Evolutionary conservation across 805 yeast species (phyloP), one percentile per base, ranked within the genome.

Genomic region (Candida loeiensis): DNA sequence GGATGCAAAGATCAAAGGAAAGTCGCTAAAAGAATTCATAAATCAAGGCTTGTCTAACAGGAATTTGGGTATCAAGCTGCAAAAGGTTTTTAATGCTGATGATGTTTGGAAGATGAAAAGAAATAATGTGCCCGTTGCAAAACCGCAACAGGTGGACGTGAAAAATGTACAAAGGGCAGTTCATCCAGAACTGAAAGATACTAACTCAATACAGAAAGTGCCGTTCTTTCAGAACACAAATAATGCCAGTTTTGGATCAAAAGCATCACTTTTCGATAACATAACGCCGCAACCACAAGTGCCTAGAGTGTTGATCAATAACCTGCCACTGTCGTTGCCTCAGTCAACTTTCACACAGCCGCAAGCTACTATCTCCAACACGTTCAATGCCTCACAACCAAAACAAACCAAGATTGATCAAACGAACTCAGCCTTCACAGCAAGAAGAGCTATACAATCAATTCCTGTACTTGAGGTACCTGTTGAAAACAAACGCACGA

Each of bases 31-130:
- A 20, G 44, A 43, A n/a, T 59, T 64, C 30, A 58, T 69, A 4
- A 66, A 67, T 37, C 44, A 55, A 21, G 74, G 74, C 1, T 44
- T 45, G 26, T 49, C 64, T 2, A 66, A 66, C 41, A 36, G 45
- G 7, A 43, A 58, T 26, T 56, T 67, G 36, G 49, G 52, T 24
- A 39, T 27, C 18, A 42, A 40, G 20, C 28, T 38, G 12, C 37
- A 46, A 36, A 16, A n/a, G 16, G 19, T 34, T 16, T 26, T 34
- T 3, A 30, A 39, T 19, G 35, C 35, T 9, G 19, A 6, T 6
- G 24, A 31, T 13, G 22, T 30, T n/a, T 27, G 30, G 25, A 25
- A 30, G 13, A 16, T 12, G 20, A 30, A 17, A 4, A 6, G 8
- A 4, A 11, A 30, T 30, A 4, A 13, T 4, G n/a, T n/a, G n/a